Evolutionary conservation across 2,329 filamentous ascomycete species (phyloP), one percentile per base, ranked within the genome.

Genomic region (Fusarium haematococcum): DNA sequence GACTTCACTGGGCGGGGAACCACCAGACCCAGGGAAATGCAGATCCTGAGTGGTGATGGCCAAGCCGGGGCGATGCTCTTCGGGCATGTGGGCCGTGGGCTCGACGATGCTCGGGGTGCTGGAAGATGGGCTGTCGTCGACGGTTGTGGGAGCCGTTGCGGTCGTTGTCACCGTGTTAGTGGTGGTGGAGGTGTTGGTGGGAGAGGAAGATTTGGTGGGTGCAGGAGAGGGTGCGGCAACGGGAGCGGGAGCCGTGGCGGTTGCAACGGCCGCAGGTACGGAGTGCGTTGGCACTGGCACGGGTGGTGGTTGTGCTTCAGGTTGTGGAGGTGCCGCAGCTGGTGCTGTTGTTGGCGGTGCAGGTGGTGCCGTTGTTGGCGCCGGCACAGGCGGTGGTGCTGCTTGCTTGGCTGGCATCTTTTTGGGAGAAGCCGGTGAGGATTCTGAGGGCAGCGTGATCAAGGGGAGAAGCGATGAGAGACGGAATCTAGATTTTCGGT

Each of bases 401-500:
- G 52, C 54, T 37, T 52, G 48, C 48, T 52, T 52, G 48, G 73
- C 67, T 59, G 73, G 64, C 18, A 64, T 70, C 65, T 67, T 81
- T 45, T 70, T 74, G 39, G 79, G 61, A 50, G 74, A 65, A 63
- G 74, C 72, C 37, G 72, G 65, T 39, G 71, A 58, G 37, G 77
- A 65, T 71, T 83, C 83, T 79, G 78, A 71, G 48, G 80, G 78
- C 65, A 80, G 63, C 56, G 81, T 84, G 79, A 85, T 83, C 75
- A 81, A 80, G 57, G 83, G 84, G 56, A 84, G 75, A 48, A 84
- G 76, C 23, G 81, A 79, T 48, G 82, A 83, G 50, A 83, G 69
- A 67, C 83, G 82, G 43, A 78, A 81, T 63, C 76, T 80, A 35
- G 83, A 80, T 74, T 81, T 83, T 74, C 78, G 80, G 48, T 64